Evolutionary conservation across 441 rosid genomes (phyloP), one percentile per base, ranked within the genome.

Genomic region (Isatis lusitanica): DNA sequence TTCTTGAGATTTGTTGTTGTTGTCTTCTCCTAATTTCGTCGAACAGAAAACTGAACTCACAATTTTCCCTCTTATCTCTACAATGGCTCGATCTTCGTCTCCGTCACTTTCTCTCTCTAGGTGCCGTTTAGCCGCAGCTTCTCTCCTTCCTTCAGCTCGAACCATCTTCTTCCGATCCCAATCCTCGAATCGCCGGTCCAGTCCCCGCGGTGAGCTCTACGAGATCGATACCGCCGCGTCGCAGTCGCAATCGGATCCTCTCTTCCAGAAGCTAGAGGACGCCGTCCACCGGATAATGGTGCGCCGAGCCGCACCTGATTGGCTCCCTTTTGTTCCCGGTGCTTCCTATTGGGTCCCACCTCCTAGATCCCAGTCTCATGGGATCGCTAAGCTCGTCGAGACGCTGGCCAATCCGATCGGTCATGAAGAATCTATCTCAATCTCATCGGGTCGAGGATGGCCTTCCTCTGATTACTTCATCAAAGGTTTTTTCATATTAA

Each of bases 281-380:
- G 96, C 88, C 4, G 94, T 94, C 74, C 98, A 89, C 63, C 85
- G 87, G 63, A 90, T 94, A 68, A 85, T 92, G 81, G 93, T 85
- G 40, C 93, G 96, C 40, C 90, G 96, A 3, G 82, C 97, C 13
- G 94, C 96, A 4, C 98, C 99, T 40, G 94, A 90, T 76, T 94
- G 98, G 98, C 97, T 92, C 4, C 97, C 98, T 55, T 92, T 90
- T 68, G 75, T 85, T 6, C 98, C 97, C 0, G 97, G 97, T 0
- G 88, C 85, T 44, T 92, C 97, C 36, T 94, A 90, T 68, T 94
- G 97, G 97, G 95, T 94, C 73, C 97, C 98, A 3, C 95, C 93
- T 0, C 80, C 88, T 48, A 74, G 85, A 57, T 85, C 91, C 39
- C 81, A 82, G 47, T 63, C 87, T 63, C 79, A 80, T 28, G 96